Percentiles rank a stretch among this genome's conserved stretches.
Conservation (phyloP, 2,329 filamentous ascomycete genomes). For the Fonsecaea pedrosoi region DNA sequence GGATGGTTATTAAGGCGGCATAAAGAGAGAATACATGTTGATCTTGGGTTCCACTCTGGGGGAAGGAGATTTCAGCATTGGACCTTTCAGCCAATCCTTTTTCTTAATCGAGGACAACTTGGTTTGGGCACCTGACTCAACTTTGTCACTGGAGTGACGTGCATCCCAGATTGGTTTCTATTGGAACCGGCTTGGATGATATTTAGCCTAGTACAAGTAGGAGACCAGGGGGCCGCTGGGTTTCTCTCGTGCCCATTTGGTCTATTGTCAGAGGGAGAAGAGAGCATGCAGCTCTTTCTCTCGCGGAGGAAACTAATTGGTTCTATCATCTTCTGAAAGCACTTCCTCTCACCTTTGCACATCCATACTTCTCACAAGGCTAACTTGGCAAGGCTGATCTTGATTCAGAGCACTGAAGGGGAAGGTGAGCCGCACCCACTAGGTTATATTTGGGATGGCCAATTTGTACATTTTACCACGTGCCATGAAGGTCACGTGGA, state of each 20-base stretch:
- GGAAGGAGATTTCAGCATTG: conserved; percentile 15
- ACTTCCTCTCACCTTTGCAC: not conserved
- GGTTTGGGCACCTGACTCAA: conserved; percentile 12
- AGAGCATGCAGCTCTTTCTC: conserved; percentile 1
- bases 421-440: not conserved
- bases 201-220: conserved; percentile 15
- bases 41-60: conserved; percentile 16
- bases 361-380: not conserved
- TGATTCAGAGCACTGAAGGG: not conserved
- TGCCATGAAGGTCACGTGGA: not conserved
- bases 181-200: conserved; percentile 20
- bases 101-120: conserved; percentile 16
- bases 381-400: not conserved
- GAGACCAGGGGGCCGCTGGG: not conserved
- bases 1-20: conserved; percentile 22
- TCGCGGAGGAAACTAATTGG: conserved; percentile 19
- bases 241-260: not conserved
- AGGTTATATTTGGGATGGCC: not conserved
- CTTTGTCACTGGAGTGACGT: conserved; percentile 6
- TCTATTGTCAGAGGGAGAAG: not conserved
- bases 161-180: conserved; percentile 1
- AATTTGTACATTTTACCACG: not conserved
- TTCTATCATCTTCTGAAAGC: conserved; percentile 1
- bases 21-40: conserved; percentile 21
- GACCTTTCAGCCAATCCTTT: conserved; percentile 15